Evolutionary conservation across 202 grass and related monocot species (phyloP), one percentile per base, ranked within the genome.

Genomic region (Bolboschoenoplectus hybrid): DNA sequence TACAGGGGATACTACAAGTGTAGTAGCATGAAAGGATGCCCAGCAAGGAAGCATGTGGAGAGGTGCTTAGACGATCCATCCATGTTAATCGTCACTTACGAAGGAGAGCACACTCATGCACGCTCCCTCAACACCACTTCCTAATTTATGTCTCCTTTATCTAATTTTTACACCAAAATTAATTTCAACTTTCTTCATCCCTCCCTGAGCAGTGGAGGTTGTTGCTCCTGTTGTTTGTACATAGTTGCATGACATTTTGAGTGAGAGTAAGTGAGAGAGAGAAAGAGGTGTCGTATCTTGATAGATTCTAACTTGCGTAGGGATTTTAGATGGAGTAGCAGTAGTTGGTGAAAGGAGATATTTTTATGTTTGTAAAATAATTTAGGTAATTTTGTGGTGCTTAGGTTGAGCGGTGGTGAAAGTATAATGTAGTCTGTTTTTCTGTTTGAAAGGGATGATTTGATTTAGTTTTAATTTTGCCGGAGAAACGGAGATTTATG

Each of bases 1-100:
- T 93, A 10, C 84, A 96, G 94, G 91, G 94, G 94, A 86, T 97
- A 97, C 84, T 97, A 97, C 87, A 97, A 97, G 82, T 97, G 94
- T 80, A 97, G 94, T 86, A 94, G 91, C 17, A 89, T 97, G 76
- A 94, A 89, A 87, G 91, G 90, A 67, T 97, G 94, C 75, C 94
- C 91, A 0, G 94, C 94, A 7, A 92, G 94, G 90, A 97, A 97
- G 88, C 94, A 97, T 58, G 91, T 97, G 1, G 94, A 97, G 88
- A 92, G 91, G 87, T 97, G 94, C 2, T 81, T 97, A 5, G 94
- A 97, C 0, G 94, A 97, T 57, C 91, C 94, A 36, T 87, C 91
- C 10, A 97, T 97, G 94, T 81, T 97, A 89, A 94, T 97, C 26
- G 94, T 97, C 60, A 97, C 94, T 62, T 97, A 97, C 61, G 94